Percentiles rank a stretch among this genome's conserved stretches.
Evolutionary conservation across 352 stramenopile genomes (phyloP).

Genomic region (Elongisporangium undulatum): DNA sequence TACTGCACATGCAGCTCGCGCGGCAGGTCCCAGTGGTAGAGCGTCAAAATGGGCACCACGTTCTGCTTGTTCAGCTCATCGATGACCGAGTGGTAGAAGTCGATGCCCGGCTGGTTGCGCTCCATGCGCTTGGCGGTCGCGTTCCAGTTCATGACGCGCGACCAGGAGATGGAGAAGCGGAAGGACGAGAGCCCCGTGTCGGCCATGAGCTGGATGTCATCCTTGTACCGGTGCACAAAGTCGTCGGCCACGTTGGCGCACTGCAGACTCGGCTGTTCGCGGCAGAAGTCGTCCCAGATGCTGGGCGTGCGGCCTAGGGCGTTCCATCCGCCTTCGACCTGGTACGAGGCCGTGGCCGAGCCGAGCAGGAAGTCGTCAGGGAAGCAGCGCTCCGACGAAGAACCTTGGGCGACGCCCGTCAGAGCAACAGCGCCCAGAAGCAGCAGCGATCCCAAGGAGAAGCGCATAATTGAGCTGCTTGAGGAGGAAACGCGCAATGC

Average conservation of each 20-base stretch:
- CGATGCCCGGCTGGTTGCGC: constrained; percentile 83
- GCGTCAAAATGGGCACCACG: constrained; percentile 90
- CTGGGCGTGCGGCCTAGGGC: constrained; percentile 66
- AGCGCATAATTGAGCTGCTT: background rate
- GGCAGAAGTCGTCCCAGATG: constrained; percentile 95
- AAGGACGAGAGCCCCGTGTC: constrained; percentile 89
- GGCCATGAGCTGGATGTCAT: constrained; percentile 93
- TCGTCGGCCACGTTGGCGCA: constrained; percentile 92
- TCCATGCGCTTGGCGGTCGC: constrained; percentile 35
- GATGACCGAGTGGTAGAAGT: constrained; percentile 93
- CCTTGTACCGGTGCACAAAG: constrained; percentile 87
- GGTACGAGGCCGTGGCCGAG: constrained; percentile 87
- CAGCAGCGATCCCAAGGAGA: background rate
- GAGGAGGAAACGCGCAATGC: background rate
- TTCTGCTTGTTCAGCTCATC: constrained; percentile 66
- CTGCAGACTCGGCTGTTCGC: constrained; percentile 51
- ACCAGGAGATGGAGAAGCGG: constrained; percentile 92
- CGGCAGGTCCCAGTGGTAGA: constrained; percentile 98
- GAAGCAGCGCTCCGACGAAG: constrained; percentile 35
- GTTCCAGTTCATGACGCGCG: constrained; percentile 86
- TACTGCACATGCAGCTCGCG: constrained; percentile 80
- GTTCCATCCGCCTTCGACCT: constrained; percentile 91
- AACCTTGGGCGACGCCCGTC: background rate
- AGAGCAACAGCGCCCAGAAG: background rate
- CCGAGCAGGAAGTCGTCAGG: constrained; percentile 83